Percentiles rank a stretch among this genome's conserved stretches.
Conservation (phyloP, 1,284 basidiomycete species). For the Mycosarcoma mackinlayi region DNA sequence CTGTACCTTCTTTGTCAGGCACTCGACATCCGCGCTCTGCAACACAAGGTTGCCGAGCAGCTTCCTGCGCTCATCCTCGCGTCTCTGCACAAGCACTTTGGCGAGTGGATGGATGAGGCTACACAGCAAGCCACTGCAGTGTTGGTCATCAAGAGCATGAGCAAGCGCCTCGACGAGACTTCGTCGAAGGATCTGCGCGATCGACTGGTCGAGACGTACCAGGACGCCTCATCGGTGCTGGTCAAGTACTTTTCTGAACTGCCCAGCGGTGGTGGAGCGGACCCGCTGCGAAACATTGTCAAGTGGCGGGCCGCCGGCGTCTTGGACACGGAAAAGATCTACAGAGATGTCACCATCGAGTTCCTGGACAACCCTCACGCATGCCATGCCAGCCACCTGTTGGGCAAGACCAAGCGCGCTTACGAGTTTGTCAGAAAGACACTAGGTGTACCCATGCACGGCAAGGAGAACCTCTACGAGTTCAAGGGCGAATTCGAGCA, state of each 20-base stretch:
- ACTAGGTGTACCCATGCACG: conserved; percentile 62
- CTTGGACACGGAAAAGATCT: conserved; percentile 48
- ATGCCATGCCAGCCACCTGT: conserved; percentile 55
- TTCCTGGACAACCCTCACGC: conserved; percentile 57
- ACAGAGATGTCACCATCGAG: conserved; percentile 50
- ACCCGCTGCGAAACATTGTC: conserved; percentile 60
- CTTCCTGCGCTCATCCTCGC: conserved; percentile 40
- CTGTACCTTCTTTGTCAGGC: conserved; percentile 63
- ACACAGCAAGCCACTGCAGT: conserved; percentile 45
- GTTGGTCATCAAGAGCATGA: conserved; percentile 48
- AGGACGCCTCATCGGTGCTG: conserved; percentile 52
- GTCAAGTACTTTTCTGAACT: conserved; percentile 59
- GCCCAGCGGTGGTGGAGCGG: conserved; percentile 57
- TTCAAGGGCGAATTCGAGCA: conserved; percentile 52
- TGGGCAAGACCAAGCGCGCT: conserved; percentile 52
- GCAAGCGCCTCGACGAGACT: conserved; percentile 58
- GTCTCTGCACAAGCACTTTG: conserved; percentile 51
- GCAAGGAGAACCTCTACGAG: conserved; percentile 58
- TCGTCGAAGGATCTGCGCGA: conserved; percentile 54
- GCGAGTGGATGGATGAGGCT: conserved; percentile 55
- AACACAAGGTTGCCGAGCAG: conserved; percentile 44
- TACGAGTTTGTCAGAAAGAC: conserved; percentile 61
- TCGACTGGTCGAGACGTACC: conserved; percentile 58
- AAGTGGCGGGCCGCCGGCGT: conserved; percentile 56
- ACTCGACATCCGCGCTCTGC: conserved; percentile 60